A percentile compares a stretch with the other conserved stretches of the same genome.
These are phyloP conservation scores for Citrus sp. DNA, from an alignment of 345 rosid genomes.

Conservation along the genomic window DNA sequence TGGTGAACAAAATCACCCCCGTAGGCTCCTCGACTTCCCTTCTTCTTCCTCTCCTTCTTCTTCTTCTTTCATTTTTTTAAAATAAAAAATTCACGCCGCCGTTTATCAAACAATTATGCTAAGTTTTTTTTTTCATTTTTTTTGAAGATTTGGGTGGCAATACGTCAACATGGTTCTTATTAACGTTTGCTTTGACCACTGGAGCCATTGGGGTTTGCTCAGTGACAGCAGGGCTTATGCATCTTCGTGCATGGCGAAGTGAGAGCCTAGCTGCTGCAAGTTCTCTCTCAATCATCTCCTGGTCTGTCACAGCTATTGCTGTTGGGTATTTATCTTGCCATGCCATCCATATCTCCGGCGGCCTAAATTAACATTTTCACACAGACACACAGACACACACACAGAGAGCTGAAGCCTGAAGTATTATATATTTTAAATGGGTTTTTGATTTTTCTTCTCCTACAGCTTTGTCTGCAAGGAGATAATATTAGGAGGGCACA, in stretches of 20 bases:
- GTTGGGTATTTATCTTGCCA: slow-evolving; percentile 23
- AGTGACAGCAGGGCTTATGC: slow-evolving; percentile 24
- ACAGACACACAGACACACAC: no score
- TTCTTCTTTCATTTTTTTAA: neutral
- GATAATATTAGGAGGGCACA: slow-evolving; percentile 37
- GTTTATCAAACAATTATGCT: no score
- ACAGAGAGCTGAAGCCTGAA: no score
- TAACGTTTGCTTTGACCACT: slow-evolving; percentile 9
- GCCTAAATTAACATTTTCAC: no score
- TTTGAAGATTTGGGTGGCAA: slow-evolving; percentile 21
- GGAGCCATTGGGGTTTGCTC: slow-evolving; percentile 20
- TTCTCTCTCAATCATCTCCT: slow-evolving; percentile 25
- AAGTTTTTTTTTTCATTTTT: neutral
- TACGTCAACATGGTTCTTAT: slow-evolving; percentile 12
- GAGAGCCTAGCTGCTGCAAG: slow-evolving; percentile 23
- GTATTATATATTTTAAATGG: neutral
- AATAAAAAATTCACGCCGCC: no score
- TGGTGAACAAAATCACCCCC: slow-evolving; percentile 37
- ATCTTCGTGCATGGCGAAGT: slow-evolving; percentile 21
- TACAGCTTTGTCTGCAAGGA: slow-evolving; percentile 29
- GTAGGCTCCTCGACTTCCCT: neutral
- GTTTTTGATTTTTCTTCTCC: neutral
- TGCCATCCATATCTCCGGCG: no score
- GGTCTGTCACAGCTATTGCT: slow-evolving; percentile 31
- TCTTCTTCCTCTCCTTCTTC: neutral